Evolutionary conservation across 2,329 filamentous ascomycete genomes (phyloP).

Genomic region (Fonsecaea erecta): DNA sequence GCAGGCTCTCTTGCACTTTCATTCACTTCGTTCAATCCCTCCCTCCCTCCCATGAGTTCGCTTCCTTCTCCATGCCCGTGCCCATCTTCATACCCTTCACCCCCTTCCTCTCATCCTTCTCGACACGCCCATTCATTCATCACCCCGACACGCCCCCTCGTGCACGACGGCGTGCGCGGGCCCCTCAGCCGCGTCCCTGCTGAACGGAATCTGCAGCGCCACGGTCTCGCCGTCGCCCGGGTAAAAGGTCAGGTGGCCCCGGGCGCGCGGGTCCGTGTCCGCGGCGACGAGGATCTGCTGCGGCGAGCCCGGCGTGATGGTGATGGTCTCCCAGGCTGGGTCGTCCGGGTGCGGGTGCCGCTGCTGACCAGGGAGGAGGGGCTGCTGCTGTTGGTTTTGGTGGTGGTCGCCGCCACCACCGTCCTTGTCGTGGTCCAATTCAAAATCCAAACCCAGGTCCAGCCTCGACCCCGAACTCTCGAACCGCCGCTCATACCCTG

Average conservation of each 20-base stretch:
- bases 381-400: not conserved
- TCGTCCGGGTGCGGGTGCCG: constrained; percentile 3
- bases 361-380: not conserved
- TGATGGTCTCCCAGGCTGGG: not conserved
- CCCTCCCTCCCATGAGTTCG: too few species aligned
- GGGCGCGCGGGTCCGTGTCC: constrained; percentile 35
- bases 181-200: too few species aligned
- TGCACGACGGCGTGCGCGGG: constrained; percentile 17
- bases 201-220: constrained; percentile 40
- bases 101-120: too few species aligned
- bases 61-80: too few species aligned
- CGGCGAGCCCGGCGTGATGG: constrained; percentile 17
- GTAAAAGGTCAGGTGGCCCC: constrained; percentile 40
- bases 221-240: constrained; percentile 36
- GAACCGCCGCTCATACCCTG: too few species aligned
- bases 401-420: too few species aligned
- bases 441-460: too few species aligned
- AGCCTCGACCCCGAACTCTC: too few species aligned
- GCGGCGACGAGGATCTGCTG: constrained; percentile 37
- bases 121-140: not conserved
- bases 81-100: too few species aligned
- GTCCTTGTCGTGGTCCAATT: too few species aligned
- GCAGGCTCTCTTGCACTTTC: too few species aligned
- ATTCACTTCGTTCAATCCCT: too few species aligned
- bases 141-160: constrained; percentile 18